phyloP scores from a whole-genome alignment of 164 flowering plant species.

The Vitis rupestris region DNA sequence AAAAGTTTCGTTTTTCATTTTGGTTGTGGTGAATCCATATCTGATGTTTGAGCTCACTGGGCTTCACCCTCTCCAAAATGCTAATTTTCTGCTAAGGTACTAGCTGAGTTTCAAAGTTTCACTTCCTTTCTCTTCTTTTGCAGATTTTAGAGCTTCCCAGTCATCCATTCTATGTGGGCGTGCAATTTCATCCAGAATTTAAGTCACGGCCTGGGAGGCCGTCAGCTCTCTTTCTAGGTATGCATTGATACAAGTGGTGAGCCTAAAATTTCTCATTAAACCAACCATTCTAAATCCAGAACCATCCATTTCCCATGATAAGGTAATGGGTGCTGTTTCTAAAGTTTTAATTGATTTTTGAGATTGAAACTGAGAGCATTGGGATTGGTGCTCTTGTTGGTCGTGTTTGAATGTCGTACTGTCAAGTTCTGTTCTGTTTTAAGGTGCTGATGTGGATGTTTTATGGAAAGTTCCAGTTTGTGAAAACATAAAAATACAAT shows the following conservation, averaged over 20 bases:
- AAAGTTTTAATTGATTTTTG: not conserved
- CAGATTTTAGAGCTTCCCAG: constrained; percentile 82
- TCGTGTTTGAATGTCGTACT: too few species aligned
- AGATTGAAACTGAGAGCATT: too few species aligned
- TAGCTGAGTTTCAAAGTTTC: not conserved
- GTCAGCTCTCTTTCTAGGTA: constrained; percentile 86
- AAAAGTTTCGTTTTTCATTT: too few species aligned
- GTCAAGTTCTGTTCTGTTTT: too few species aligned
- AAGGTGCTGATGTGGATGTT: too few species aligned
- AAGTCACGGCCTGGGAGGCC: constrained; percentile 94
- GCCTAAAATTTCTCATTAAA: not conserved
- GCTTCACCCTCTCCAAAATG: too few species aligned
- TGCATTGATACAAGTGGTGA: constrained; percentile 1
- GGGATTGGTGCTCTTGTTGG: too few species aligned
- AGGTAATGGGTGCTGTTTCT: not conserved
- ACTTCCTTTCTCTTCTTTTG: constrained; percentile 9
- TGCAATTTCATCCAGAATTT: constrained; percentile 96
- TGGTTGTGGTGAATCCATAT: too few species aligned
- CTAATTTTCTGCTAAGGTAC: not conserved
- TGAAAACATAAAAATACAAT: too few species aligned
- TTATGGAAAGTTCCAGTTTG: too few species aligned
- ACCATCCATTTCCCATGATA: not conserved
- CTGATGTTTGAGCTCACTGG: too few species aligned
- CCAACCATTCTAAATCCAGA: not conserved
- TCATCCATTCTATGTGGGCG: constrained; percentile 93